Percentiles rank a stretch among this genome's conserved stretches.
phyloP scores from a whole-genome alignment of 2,329 filamentous ascomycete species.

The Colletotrichum tabaci region DNA sequence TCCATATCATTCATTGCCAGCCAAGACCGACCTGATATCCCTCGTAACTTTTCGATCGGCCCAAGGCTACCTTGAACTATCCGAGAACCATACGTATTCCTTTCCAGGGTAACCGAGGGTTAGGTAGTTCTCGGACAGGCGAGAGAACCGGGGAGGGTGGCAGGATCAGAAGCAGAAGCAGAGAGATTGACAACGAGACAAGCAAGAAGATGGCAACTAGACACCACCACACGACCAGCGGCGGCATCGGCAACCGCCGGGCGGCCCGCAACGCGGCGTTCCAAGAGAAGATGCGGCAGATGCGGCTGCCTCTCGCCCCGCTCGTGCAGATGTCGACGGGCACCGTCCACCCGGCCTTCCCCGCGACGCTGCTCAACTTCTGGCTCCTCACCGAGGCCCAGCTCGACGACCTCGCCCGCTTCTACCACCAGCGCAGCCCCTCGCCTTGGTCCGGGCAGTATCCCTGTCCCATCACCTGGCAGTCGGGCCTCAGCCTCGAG shows the following conservation, averaged over 20 bases:
- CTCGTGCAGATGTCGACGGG: constrained; percentile 76
- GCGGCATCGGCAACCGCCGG: constrained; percentile 53
- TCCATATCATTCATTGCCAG: not conserved
- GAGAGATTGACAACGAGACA: not conserved
- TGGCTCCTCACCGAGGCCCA: constrained; percentile 81
- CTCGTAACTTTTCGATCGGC: not conserved
- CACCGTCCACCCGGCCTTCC: constrained; percentile 75
- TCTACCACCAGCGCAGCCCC: constrained; percentile 80
- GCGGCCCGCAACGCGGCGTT: constrained; percentile 66
- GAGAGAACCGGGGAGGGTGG: not conserved
- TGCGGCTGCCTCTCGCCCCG: constrained; percentile 76
- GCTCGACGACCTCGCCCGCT: constrained; percentile 78
- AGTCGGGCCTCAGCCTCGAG: constrained; percentile 65
- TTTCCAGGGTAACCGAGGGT: not conserved
- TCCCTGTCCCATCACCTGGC: constrained; percentile 78
- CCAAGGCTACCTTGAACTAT: not conserved
- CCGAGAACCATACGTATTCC: not conserved
- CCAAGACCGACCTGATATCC: not conserved
- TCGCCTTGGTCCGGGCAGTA: constrained; percentile 71
- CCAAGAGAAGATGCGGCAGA: constrained; percentile 73
- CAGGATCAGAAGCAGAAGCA: not conserved
- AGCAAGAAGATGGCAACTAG: constrained; percentile 37
- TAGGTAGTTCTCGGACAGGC: not conserved
- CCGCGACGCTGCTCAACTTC: constrained; percentile 77
- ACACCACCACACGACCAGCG: constrained; percentile 35